Evolutionary conservation across 192 early-diverging fungal species (phyloP), one percentile per base, ranked within the genome.

Genomic region (Coemansia sp.): DNA sequence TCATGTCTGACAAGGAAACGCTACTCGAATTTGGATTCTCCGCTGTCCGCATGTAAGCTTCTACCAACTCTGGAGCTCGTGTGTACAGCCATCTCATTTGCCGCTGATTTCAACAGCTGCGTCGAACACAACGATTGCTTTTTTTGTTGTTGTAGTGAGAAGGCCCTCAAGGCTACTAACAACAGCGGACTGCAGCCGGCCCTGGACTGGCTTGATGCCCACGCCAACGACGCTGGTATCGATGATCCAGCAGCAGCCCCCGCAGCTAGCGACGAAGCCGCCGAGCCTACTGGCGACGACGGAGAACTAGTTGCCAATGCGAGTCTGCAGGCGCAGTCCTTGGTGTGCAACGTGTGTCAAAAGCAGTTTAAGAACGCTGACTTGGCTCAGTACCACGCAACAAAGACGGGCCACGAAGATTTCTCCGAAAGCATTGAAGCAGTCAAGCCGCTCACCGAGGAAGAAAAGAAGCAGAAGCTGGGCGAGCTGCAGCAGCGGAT

Each of bases 381-480:
- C 61, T 32, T 54, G 21, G 88, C 87, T 3, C 82, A 88, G 55
- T 63, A 80, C 48, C 90, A 91, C 53, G 90, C 88, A 41, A 70
- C 83, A 22, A 86, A 87, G 55, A 83, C 86, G 0, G 74, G 81
- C 0, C 88, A 93, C 74, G 57, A 65, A 17, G 85, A 87, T 66
- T 90, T 90, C 69, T 60, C 73, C 19, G 87, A 93, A 56, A 83
- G 81, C 43, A 86, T 82, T 3, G 79, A 86, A 22, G 81, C 65
- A 0, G 84, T 90, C 43, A 84, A 87, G 69, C 88, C 91, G 19
- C 70, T 93, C 15, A 86, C 86, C 8, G 86, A 82, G 15, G 89
- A 89, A 27, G 91, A 93, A 56, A 91, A 91, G 78, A 69, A 67
- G 50, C 65, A 69, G 10, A 90, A 88, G 63, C 70, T 90, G 2